Evolutionary conservation across 2,329 filamentous ascomycete species (phyloP).

Genomic region (Fusarium humuli): DNA sequence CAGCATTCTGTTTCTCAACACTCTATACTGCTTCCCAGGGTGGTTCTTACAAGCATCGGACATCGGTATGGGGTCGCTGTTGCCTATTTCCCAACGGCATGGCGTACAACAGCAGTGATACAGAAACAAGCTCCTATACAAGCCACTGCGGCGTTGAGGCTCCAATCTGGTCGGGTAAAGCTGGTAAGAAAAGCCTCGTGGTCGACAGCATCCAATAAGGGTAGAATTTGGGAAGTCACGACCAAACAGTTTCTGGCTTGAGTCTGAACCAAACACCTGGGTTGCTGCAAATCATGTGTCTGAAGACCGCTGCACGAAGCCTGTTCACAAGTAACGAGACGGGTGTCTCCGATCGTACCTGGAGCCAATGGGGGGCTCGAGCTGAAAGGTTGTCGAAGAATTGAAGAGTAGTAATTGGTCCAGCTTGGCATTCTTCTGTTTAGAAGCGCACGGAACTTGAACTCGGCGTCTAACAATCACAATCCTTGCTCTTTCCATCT

Average conservation of each 20-base stretch:
- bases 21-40: neutral
- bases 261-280: conserved; percentile 43
- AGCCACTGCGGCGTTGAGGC: conserved; percentile 15
- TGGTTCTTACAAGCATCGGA: neutral
- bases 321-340: conserved; percentile 39
- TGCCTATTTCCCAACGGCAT: neutral
- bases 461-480: conserved; percentile 3
- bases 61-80: neutral
- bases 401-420: conserved; percentile 33
- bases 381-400: conserved; percentile 35
- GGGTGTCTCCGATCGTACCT: conserved; percentile 43
- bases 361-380: conserved; percentile 41
- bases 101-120: conserved; percentile 5
- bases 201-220: conserved; percentile 34
- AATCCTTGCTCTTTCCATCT: conserved; percentile 21
- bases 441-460: conserved; percentile 24
- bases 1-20: neutral
- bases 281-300: conserved; percentile 51
- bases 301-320: conserved; percentile 44
- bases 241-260: conserved; percentile 34
- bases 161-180: conserved; percentile 32
- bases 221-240: conserved; percentile 8
- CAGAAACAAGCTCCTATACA: conserved; percentile 15
- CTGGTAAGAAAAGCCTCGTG: conserved; percentile 32
- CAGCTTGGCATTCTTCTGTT: conserved; percentile 5